phyloP scores from a whole-genome alignment of 331 rosid genomes.

The Malus hybrid region DNA sequence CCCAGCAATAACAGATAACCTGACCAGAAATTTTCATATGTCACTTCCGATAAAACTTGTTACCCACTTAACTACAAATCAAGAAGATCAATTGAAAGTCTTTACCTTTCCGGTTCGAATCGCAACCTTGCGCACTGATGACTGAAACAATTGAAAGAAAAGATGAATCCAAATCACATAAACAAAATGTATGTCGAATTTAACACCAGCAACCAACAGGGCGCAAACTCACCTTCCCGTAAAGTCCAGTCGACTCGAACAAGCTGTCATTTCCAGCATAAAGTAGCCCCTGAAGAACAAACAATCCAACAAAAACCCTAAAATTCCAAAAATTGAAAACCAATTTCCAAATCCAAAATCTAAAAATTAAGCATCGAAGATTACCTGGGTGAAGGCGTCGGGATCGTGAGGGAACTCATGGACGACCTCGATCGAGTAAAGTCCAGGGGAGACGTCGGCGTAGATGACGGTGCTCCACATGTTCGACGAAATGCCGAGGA shows the following conservation, averaged over 20 bases:
- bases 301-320: not conserved
- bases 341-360: not conserved
- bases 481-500: conserved; percentile 43
- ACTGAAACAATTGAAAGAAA: conserved; percentile 44
- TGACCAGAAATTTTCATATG: not conserved
- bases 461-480: conserved; percentile 10
- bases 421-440: conserved; percentile 52
- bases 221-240: conserved; percentile 43
- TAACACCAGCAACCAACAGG: too few relatives aligned
- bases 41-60: too few relatives aligned
- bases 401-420: conserved; percentile 81
- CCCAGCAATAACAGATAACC: not conserved
- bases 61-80: not conserved
- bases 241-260: conserved; percentile 80
- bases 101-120: conserved; percentile 82
- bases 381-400: conserved; percentile 82
- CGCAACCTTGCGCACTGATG: conserved; percentile 78
- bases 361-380: not conserved
- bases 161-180: not conserved
- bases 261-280: conserved; percentile 63
- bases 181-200: not conserved
- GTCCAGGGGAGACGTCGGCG: conserved; percentile 2
- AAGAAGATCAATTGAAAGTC: not conserved
- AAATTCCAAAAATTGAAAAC: too few relatives aligned
- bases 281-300: conserved; percentile 71